Evolutionary conservation across 2,329 filamentous ascomycete species (phyloP).

Genomic region (Fusarium xyrophilum): DNA sequence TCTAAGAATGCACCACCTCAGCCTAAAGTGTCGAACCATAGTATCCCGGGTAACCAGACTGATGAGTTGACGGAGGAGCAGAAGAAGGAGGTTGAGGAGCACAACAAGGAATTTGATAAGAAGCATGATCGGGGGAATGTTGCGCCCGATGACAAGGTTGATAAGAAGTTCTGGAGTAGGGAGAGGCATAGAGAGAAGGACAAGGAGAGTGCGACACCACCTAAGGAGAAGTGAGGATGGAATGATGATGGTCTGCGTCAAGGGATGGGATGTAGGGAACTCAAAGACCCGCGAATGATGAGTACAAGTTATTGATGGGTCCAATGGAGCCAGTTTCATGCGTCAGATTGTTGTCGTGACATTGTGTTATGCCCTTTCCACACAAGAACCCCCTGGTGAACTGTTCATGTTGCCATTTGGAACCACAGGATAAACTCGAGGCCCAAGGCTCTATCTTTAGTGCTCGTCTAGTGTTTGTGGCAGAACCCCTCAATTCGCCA

Average conservation of each 20-base stretch:
- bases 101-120: slow-evolving; percentile 64
- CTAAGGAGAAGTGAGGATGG: slow-evolving; percentile 2
- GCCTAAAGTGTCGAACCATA: slow-evolving; percentile 61
- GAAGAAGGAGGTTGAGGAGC: slow-evolving; percentile 62
- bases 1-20: slow-evolving; percentile 48
- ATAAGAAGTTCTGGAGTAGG: slow-evolving; percentile 60
- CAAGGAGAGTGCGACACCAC: neutral
- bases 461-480: neutral
- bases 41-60: slow-evolving; percentile 47
- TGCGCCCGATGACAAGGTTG: slow-evolving; percentile 58
- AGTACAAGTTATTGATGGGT: fast-evolving
- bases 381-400: fast-evolving
- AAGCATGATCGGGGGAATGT: slow-evolving; percentile 56
- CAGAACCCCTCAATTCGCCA: too few relatives aligned
- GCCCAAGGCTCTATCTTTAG: fast-evolving
- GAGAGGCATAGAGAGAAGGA: slow-evolving; percentile 9
- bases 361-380: fast-evolving
- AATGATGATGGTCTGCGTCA: too few relatives aligned
- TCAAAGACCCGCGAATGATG: too few relatives aligned
- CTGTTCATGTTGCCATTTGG: fast-evolving
- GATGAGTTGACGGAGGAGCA: slow-evolving; percentile 57
- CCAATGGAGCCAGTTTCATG: fast-evolving
- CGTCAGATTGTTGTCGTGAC: neutral
- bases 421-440: fast-evolving
- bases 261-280: too few relatives aligned